Conservation (phyloP, 2,329 filamentous ascomycete species). For the Pseudogymnoascus pannorum region DNA sequence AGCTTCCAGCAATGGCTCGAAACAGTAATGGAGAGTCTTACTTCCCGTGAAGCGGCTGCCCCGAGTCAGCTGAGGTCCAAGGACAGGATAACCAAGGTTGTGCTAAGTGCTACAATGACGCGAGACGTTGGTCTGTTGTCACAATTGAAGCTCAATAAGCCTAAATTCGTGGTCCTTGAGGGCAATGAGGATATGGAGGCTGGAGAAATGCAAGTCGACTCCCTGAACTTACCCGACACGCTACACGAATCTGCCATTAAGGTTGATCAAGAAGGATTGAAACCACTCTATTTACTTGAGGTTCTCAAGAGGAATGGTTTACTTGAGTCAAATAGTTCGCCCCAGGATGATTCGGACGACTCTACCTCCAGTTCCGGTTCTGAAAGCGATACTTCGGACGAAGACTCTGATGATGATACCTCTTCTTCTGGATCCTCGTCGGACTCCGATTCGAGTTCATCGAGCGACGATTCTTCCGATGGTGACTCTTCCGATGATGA, state of each 20-base stretch:
- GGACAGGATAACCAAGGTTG: slow-evolving; percentile 61
- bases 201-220: slow-evolving; percentile 36
- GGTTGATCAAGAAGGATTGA: slow-evolving; percentile 61
- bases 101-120: slow-evolving; percentile 90
- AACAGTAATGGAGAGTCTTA: slow-evolving; percentile 58
- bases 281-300: slow-evolving; percentile 78
- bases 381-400: slow-evolving; percentile 16
- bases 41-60: slow-evolving; percentile 9
- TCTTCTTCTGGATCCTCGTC: slow-evolving; percentile 17
- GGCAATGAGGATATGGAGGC: slow-evolving; percentile 34
- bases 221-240: slow-evolving; percentile 53
- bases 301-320: slow-evolving; percentile 56
- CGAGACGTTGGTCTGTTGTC: slow-evolving; percentile 74
- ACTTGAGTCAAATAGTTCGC: slow-evolving; percentile 16
- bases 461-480: slow-evolving; percentile 10
- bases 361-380: slow-evolving; percentile 32
- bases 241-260: slow-evolving; percentile 61
- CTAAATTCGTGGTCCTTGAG: slow-evolving; percentile 70
- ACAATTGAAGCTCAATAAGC: slow-evolving; percentile 63
- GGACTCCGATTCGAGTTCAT: slow-evolving; percentile 23
- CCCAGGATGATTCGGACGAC: slow-evolving; percentile 27
- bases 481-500: slow-evolving; percentile 18
- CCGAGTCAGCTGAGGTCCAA: slow-evolving; percentile 16
- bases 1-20: slow-evolving; percentile 89
- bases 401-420: slow-evolving; percentile 18